Evolutionary conservation across 106 monocot species (phyloP), one percentile per base, ranked within the genome.

Genomic region (Platanthera guangdongensis): DNA sequence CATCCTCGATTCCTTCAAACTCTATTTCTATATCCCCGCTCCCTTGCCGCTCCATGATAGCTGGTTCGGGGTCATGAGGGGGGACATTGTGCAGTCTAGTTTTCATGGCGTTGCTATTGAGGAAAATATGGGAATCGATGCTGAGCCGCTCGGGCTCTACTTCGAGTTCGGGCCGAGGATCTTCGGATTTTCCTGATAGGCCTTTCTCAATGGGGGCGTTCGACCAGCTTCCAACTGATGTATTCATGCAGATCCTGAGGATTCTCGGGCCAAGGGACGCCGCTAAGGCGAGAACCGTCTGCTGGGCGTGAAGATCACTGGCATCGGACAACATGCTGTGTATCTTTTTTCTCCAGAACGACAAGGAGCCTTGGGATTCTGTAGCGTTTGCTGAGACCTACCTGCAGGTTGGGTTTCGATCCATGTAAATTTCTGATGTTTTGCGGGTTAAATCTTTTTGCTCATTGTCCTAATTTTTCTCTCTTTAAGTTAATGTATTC

Each of bases 251-350:
- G 52, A 89, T 96, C 32, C 81, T 96, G 13, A 71, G 79, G 52
- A 28, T 88, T 6, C 57, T 90, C 3, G 90, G 88, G 63, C 90
- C 95, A 15, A 78, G 53, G 70, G 88, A 89, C 22, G 75, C 87
- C 2, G 90, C 90, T 69, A 82, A 83, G 81, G 71, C 85, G 19
- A 53, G 80, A 55, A 51, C 72, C 21, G 88, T 96, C 52, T 96
- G 95, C 84, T 80, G 72, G 70, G 75, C 79, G 6, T 96, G 90
- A 87, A 74, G 72, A 51, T 15, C 72, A 19, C 53, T 93, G 77
- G 90, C 77, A 3, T 79, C 92, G 10, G 95, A 96, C 16, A 87
- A 96, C 65, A 74, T 54, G 83, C 84, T 96, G n/a, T 96, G 95
- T 93, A 68, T 86, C 50, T 88, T 80, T 60, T 93, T 90, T 78